Evolutionary conservation across 495 filamentous ascomycete genomes (phyloP).

Genomic region (Friedmanniomyces simplex): DNA sequence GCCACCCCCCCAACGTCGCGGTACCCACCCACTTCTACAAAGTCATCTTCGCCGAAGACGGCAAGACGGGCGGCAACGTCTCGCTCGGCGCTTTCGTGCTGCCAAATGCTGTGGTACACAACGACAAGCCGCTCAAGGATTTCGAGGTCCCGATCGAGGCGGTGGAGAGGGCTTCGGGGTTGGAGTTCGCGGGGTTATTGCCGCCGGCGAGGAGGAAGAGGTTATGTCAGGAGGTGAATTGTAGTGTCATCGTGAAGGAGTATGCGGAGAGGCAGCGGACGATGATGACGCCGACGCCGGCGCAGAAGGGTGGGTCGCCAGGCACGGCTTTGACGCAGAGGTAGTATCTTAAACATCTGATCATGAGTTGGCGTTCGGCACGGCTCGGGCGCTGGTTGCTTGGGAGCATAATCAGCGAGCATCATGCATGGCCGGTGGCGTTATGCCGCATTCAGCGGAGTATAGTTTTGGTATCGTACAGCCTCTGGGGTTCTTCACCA

Average conservation of each 20-base stretch:
- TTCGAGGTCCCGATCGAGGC: constrained; percentile 93
- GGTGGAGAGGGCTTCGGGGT: constrained; percentile 78
- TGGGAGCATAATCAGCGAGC: not conserved
- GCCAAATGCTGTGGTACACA: constrained; percentile 83
- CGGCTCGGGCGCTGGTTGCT: not conserved
- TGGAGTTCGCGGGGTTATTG: constrained; percentile 80
- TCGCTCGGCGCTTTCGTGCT: constrained; percentile 90
- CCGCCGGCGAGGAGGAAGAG: constrained; percentile 60
- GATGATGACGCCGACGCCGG: constrained; percentile 12
- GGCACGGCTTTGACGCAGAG: not conserved
- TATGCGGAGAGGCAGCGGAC: constrained; percentile 52
- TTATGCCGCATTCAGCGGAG: constrained; percentile 4
- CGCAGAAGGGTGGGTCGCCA: constrained; percentile 4
- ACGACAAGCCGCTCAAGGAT: constrained; percentile 69
- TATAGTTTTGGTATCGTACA: not conserved
- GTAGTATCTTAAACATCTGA: not conserved
- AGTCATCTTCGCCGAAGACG: constrained; percentile 90
- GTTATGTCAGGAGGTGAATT: constrained; percentile 76
- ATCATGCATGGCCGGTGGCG: not conserved
- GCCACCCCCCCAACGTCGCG: constrained; percentile 82
- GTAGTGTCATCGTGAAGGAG: constrained; percentile 69
- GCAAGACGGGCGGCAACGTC: constrained; percentile 59
- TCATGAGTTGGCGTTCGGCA: no score
- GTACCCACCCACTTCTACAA: constrained; percentile 99
- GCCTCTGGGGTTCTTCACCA: not conserved